phyloP scores from a whole-genome alignment of 192 early-diverging fungal species.

The Entomortierella beljakovae region DNA sequence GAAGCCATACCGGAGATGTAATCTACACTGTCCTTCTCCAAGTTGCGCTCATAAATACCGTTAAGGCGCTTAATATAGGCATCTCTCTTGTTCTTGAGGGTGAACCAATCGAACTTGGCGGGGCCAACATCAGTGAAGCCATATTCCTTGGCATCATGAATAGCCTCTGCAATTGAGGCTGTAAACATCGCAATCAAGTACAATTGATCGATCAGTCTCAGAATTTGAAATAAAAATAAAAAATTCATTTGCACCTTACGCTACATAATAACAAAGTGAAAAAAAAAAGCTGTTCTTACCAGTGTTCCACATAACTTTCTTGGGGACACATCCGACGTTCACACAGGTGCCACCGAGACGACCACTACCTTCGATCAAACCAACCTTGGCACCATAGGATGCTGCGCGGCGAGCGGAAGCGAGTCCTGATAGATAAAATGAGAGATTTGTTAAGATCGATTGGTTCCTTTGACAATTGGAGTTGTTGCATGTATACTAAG shows the following conservation, averaged over 20 bases:
- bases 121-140: conserved; percentile 78
- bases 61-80: conserved; percentile 97
- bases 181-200: background rate
- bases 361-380: conserved; percentile 84
- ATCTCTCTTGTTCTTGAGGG: conserved; percentile 92
- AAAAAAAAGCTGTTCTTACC: conserved; percentile 58
- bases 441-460: too few species aligned
- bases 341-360: conserved; percentile 92
- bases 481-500: too few species aligned
- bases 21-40: conserved; percentile 87
- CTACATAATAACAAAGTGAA: background rate
- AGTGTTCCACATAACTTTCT: conserved; percentile 97
- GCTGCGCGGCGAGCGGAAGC: conserved; percentile 95
- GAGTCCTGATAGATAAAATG: conserved; percentile 67
- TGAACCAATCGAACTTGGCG: conserved; percentile 79
- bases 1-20: conserved; percentile 86
- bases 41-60: conserved; percentile 94
- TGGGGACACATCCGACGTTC: conserved; percentile 93
- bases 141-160: conserved; percentile 91
- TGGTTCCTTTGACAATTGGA: too few species aligned
- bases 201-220: background rate
- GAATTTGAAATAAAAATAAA: background rate
- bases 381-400: conserved; percentile 91
- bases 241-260: background rate
- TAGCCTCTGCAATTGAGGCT: conserved; percentile 87